phyloP scores from a whole-genome alignment of 208 protist species.

The Herpetomonas tarakana region DNA sequence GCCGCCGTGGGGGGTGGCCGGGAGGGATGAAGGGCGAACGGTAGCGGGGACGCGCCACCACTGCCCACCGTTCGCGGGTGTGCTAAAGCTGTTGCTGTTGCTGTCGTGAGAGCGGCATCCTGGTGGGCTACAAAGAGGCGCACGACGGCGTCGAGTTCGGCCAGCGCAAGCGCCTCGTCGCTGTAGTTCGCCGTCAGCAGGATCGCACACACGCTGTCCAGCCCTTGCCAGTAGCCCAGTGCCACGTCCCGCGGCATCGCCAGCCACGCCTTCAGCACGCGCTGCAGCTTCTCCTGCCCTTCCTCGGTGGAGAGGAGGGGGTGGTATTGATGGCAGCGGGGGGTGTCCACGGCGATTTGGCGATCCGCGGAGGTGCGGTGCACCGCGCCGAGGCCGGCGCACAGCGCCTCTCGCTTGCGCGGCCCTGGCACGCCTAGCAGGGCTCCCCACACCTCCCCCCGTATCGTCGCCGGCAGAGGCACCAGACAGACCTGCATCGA shows the following conservation, averaged over 20 bases:
- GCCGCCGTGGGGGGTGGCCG: background rate
- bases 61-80: no score
- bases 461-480: slow-evolving; percentile 71
- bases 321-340: slow-evolving; percentile 95
- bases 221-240: slow-evolving; percentile 90
- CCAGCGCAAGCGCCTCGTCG: slow-evolving; percentile 81
- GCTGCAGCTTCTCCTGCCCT: slow-evolving; percentile 68
- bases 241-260: slow-evolving; percentile 26
- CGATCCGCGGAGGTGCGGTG: slow-evolving; percentile 48
- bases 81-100: background rate
- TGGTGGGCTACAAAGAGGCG: slow-evolving; percentile 77
- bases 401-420: slow-evolving; percentile 20
- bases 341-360: slow-evolving; percentile 93
- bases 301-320: slow-evolving; percentile 63
- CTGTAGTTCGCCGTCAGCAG: slow-evolving; percentile 60
- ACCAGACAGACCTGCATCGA: background rate
- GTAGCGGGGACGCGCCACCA: no score
- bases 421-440: slow-evolving; percentile 72
- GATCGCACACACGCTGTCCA: slow-evolving; percentile 92
- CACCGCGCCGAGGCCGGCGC: slow-evolving; percentile 7
- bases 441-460: slow-evolving; percentile 86
- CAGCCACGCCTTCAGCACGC: slow-evolving; percentile 86
- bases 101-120: slow-evolving; percentile 8
- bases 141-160: slow-evolving; percentile 78
- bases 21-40: no score